Evolutionary conservation across 1,284 basidiomycete genomes (phyloP).

Genomic region (Coniferiporia sulphurascens): DNA sequence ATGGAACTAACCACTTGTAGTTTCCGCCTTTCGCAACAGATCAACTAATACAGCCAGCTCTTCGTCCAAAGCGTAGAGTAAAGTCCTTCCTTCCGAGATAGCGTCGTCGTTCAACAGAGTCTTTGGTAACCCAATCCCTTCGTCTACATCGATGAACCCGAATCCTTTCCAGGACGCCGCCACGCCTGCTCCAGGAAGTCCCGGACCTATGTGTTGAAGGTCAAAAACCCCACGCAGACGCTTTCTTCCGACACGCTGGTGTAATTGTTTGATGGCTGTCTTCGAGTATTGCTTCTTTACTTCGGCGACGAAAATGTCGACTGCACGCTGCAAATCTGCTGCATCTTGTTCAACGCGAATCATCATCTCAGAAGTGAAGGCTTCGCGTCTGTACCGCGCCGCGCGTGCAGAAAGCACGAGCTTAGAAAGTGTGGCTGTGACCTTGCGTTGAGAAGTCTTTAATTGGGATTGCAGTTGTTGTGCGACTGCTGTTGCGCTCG

Average conservation of each 20-base stretch:
- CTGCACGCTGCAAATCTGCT: conserved; percentile 70
- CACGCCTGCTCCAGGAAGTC: conserved; percentile 67
- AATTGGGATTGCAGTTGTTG: conserved; percentile 43
- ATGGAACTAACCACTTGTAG: conserved; percentile 6
- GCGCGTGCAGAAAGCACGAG: conserved; percentile 72
- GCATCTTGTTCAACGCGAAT: conserved; percentile 73
- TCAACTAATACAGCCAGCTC: conserved; percentile 39
- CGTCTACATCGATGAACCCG: conserved; percentile 59
- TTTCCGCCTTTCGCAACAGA: conserved; percentile 26
- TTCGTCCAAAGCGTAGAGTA: conserved; percentile 45
- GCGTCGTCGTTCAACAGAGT: conserved; percentile 46
- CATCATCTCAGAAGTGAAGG: conserved; percentile 50
- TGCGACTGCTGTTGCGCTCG: conserved; percentile 37
- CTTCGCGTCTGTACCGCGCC: conserved; percentile 17
- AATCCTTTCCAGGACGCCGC: conserved; percentile 75
- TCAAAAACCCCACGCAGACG: conserved; percentile 60
- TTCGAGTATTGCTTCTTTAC: conserved; percentile 55
- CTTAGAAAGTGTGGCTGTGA: conserved; percentile 74
- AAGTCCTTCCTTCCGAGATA: conserved; percentile 46
- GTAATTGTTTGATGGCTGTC: conserved; percentile 28
- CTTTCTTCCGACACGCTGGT: conserved; percentile 38
- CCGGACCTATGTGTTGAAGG: conserved; percentile 61
- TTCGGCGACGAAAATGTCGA: conserved; percentile 68
- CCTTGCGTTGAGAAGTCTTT: conserved; percentile 59
- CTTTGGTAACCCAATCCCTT: conserved; percentile 44